phyloP scores from a whole-genome alignment of 441 rosid species.

The Bruguiera hainesii region DNA sequence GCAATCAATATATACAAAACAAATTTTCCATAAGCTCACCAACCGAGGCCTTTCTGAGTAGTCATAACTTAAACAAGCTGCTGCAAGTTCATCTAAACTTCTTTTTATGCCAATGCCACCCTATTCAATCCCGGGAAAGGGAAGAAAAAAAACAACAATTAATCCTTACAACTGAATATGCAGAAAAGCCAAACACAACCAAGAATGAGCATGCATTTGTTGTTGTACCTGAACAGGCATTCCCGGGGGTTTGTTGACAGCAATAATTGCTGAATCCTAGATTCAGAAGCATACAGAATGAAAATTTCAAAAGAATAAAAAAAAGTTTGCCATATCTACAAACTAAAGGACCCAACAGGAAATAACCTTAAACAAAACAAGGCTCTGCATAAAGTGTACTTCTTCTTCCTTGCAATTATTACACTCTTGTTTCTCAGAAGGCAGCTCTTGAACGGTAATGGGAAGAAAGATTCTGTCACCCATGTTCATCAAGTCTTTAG shows the following conservation, averaged over 20 bases:
- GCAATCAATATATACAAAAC: constrained; percentile 1
- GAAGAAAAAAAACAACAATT: neutral
- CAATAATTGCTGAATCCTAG: constrained; percentile 78
- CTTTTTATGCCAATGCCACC: constrained; percentile 82
- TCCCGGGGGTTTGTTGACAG: constrained; percentile 80
- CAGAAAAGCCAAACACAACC: neutral
- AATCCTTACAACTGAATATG: neutral
- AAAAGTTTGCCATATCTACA: neutral
- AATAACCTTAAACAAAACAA: constrained; percentile 75
- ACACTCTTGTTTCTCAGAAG: constrained; percentile 34
- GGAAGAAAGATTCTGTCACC: constrained; percentile 88
- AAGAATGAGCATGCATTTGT: constrained; percentile 5
- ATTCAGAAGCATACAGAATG: constrained; percentile 13
- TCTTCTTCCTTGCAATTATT: constrained; percentile 51
- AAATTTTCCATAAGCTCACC: constrained; percentile 49
- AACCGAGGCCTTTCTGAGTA: constrained; percentile 70
- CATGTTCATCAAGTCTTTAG: constrained; percentile 65
- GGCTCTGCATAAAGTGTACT: constrained; percentile 53
- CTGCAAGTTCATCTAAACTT: constrained; percentile 83
- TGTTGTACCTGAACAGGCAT: constrained; percentile 80
- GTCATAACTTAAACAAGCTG: constrained; percentile 58
- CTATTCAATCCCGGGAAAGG: constrained; percentile 27
- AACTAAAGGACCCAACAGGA: constrained; percentile 16
- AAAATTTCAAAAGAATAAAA: constrained; percentile 8
- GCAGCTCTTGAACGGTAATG: constrained; percentile 37